A percentile compares a stretch with the other conserved stretches of the same genome.
phyloP scores from a whole-genome alignment of 2,329 filamentous ascomycete genomes.

The Cytospora mali region DNA sequence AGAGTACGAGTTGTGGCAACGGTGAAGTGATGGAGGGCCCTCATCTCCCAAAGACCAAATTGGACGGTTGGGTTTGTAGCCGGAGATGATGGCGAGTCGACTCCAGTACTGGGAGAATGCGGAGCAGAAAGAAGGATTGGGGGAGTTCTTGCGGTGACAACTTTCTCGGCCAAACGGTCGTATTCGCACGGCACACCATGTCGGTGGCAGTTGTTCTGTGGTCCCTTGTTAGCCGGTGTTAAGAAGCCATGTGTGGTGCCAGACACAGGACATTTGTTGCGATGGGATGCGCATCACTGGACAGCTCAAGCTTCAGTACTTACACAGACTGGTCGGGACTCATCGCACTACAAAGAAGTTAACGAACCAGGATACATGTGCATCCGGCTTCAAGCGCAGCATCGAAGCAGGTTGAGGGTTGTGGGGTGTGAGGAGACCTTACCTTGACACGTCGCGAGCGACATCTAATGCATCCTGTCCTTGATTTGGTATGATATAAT shows the following conservation, averaged over 20 bases:
- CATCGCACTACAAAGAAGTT: not conserved
- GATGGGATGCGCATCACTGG: not conserved
- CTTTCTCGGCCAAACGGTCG: not conserved
- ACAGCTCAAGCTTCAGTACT: not conserved
- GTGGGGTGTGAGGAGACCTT: not conserved
- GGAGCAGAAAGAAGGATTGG: not conserved
- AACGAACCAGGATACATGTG: not conserved
- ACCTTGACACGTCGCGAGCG: conserved; percentile 36
- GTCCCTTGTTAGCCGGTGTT: conserved; percentile 30
- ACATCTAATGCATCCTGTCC: conserved; percentile 35
- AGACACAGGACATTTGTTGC: too few relatives aligned
- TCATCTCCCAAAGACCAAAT: conserved; percentile 32
- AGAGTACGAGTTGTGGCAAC: conserved; percentile 29
- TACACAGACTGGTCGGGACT: not conserved
- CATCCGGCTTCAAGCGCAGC: not conserved
- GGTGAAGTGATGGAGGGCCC: conserved; percentile 31
- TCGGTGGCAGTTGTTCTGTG: conserved; percentile 22
- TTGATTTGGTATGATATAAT: conserved; percentile 37
- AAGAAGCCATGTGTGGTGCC: not conserved
- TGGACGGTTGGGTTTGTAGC: not conserved
- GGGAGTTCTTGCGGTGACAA: not conserved
- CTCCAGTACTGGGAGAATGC: not conserved
- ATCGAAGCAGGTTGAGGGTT: not conserved
- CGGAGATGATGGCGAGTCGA: not conserved
- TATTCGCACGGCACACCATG: conserved; percentile 20